These are phyloP conservation scores for Ogataea saltuana DNA, from an alignment of 805 yeast genomes.

Conservation along the genomic window DNA sequence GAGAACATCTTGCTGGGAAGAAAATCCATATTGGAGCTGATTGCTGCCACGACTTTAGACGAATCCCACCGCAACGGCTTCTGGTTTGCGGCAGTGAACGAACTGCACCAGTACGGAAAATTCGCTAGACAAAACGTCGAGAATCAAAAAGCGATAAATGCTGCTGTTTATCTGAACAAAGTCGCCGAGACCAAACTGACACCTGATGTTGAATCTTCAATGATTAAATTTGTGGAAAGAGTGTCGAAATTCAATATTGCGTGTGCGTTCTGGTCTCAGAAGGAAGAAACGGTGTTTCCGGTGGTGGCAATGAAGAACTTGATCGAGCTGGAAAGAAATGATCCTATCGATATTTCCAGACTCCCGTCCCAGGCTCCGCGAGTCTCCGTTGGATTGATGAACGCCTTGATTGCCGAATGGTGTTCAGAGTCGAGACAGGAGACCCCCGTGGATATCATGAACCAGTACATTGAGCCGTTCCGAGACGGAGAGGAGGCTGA, in stretches of 20 bases:
- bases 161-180: constrained; percentile 46
- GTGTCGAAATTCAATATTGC: constrained; percentile 53
- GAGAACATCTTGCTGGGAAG: constrained; percentile 49
- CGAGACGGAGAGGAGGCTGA: constrained; percentile 36
- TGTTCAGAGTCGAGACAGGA: constrained; percentile 69
- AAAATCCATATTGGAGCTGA: constrained; percentile 39
- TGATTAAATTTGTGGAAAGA: constrained; percentile 16
- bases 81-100: constrained; percentile 35
- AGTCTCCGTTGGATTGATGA: constrained; percentile 21
- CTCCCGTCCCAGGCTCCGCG: constrained; percentile 14
- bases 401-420: constrained; percentile 62
- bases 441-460: constrained; percentile 57
- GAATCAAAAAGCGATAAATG: constrained; percentile 52
- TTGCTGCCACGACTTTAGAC: background rate
- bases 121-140: constrained; percentile 40
- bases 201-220: constrained; percentile 9
- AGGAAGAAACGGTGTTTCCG: constrained; percentile 53
- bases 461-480: constrained; percentile 51
- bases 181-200: constrained; percentile 32
- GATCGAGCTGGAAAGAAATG: constrained; percentile 12
- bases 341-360: constrained; percentile 5
- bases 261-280: constrained; percentile 62
- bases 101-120: constrained; percentile 44
- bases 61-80: constrained; percentile 14
- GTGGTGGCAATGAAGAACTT: constrained; percentile 51